phyloP scores from a whole-genome alignment of 352 stramenopile species.

The Thalassiosira pacifica region DNA sequence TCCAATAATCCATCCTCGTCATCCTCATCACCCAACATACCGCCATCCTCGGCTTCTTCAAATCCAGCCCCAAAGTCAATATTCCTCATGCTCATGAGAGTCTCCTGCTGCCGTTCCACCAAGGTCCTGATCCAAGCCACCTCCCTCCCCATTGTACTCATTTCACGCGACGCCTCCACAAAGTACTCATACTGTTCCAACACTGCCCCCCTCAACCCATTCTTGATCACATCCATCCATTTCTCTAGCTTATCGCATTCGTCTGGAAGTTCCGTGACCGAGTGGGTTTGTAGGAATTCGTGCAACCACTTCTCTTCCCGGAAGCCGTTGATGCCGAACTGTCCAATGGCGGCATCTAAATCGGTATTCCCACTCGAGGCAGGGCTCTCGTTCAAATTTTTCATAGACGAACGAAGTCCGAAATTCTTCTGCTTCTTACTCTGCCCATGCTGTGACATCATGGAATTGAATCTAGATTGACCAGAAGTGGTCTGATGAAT shows the following conservation, averaged over 20 bases:
- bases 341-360: conserved; percentile 66
- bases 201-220: conserved; percentile 79
- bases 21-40: conserved; percentile 29
- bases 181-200: conserved; percentile 87
- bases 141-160: conserved; percentile 85
- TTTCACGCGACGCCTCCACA: conserved; percentile 84
- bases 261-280: conserved; percentile 64
- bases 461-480: too few relatives aligned
- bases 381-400: not conserved
- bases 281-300: conserved; percentile 75
- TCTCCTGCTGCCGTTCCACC: conserved; percentile 80
- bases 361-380: conserved; percentile 50
- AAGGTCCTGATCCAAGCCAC: conserved; percentile 72
- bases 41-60: conserved; percentile 36
- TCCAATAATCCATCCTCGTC: conserved; percentile 53
- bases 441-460: too few relatives aligned
- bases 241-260: conserved; percentile 75
- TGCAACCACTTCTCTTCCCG: conserved; percentile 76
- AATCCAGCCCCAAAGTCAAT: conserved; percentile 78
- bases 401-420: not conserved
- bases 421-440: conserved; percentile 34
- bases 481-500: too few relatives aligned
- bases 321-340: conserved; percentile 76
- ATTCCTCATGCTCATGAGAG: conserved; percentile 84
- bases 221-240: conserved; percentile 81